Percentiles rank a stretch among this genome's conserved stretches.
Conservation (phyloP, 345 rosid species). For the Microcos paniculata region DNA sequence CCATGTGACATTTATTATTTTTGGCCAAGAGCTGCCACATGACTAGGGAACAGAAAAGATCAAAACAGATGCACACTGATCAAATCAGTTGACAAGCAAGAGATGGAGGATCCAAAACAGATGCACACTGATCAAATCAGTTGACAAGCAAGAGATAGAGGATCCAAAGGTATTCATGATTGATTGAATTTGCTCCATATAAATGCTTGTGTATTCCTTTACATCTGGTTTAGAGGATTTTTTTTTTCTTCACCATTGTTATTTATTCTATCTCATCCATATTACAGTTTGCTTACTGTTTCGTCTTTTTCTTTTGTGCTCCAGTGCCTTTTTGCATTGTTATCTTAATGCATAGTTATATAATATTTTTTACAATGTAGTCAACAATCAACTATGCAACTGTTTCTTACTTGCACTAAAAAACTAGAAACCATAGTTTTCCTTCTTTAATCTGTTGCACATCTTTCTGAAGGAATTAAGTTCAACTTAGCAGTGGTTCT, state of each 20-base stretch:
- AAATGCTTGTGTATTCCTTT: neutral
- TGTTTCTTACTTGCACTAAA: neutral
- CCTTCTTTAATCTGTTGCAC: neutral
- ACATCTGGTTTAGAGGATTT: neutral
- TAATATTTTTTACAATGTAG: neutral
- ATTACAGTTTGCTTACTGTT: neutral
- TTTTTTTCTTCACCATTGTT: neutral
- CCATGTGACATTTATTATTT: neutral
- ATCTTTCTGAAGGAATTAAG: neutral
- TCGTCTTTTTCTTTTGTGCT: neutral
- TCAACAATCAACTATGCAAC: neutral
- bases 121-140: neutral
- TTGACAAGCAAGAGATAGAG: neutral
- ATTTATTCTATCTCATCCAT: neutral
- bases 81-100: neutral
- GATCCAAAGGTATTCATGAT: neutral
- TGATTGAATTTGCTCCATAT: neutral
- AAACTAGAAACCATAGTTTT: neutral
- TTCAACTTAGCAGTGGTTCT: neutral
- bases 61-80: neutral
- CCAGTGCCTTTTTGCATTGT: neutral
- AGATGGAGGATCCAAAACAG: neutral
- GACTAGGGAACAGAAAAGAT: neutral
- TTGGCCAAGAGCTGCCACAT: neutral
- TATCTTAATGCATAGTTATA: neutral